Percentiles rank a stretch among this genome's conserved stretches.
phyloP scores from a whole-genome alignment of 106 monocot species.

The Dioscorea dumetorum region DNA sequence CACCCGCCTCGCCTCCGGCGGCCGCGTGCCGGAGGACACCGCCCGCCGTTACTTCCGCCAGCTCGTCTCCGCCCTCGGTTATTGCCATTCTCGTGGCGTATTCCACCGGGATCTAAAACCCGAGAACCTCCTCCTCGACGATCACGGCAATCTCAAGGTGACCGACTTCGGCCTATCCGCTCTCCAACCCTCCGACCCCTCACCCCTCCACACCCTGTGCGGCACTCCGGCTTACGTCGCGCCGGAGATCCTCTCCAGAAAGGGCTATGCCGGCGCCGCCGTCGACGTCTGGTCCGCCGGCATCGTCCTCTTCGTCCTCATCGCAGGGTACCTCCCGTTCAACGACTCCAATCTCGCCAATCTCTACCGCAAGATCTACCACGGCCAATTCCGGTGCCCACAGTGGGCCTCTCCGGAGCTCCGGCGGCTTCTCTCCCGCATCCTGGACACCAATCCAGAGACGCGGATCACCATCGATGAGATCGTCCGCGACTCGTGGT shows the following conservation, averaged over 20 bases:
- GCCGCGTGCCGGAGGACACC: conserved; percentile 11
- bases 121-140: conserved; percentile 32
- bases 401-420: conserved; percentile 30
- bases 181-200: background rate
- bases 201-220: conserved; percentile 12
- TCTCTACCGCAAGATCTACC: conserved; percentile 28
- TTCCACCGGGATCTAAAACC: conserved; percentile 34
- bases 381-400: conserved; percentile 24
- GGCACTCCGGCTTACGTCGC: conserved; percentile 22
- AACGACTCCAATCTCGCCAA: conserved; percentile 24
- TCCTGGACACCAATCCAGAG: conserved; percentile 23
- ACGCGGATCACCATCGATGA: conserved; percentile 25
- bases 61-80: conserved; percentile 22
- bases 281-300: conserved; percentile 23
- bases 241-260: conserved; percentile 20
- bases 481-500: conserved; percentile 27
- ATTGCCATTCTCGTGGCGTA: conserved; percentile 18
- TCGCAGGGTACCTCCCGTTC: conserved; percentile 23
- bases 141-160: conserved; percentile 16
- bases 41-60: conserved; percentile 25
- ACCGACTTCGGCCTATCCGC: conserved; percentile 26
- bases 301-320: conserved; percentile 28
- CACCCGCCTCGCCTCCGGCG: conserved; percentile 4
- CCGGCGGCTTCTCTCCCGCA: conserved; percentile 14
- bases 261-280: conserved; percentile 11